A percentile compares a stretch with the other conserved stretches of the same genome.
phyloP scores from a whole-genome alignment of 176 grass and related monocot genomes.

The Cenchrus americanus region DNA sequence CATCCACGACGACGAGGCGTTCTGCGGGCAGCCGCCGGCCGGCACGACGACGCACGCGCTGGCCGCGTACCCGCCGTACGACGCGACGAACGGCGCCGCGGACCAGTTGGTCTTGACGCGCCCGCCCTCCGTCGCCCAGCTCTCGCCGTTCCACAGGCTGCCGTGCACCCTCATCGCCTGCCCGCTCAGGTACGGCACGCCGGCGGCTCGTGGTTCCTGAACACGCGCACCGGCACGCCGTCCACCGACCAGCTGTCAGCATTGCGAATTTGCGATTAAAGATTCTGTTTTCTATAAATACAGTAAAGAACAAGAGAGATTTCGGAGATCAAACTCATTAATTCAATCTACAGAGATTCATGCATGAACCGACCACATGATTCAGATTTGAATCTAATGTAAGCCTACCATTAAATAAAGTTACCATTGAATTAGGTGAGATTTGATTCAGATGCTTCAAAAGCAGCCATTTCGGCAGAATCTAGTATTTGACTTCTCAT shows the following conservation, averaged over 20 bases:
- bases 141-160: constrained; percentile 53
- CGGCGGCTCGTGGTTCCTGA: constrained; percentile 31
- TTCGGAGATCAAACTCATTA: background rate
- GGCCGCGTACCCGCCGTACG: constrained; percentile 34
- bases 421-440: background rate
- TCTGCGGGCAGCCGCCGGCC: constrained; percentile 4
- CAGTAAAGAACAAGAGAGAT: background rate
- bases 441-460: constrained; percentile 44
- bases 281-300: background rate
- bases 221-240: constrained; percentile 38
- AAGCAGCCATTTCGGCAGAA: constrained; percentile 18
- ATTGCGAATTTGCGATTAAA: background rate
- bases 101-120: constrained; percentile 56
- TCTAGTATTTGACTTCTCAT: constrained; percentile 34
- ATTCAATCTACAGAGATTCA: background rate
- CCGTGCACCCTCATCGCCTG: constrained; percentile 45
- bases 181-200: constrained; percentile 41
- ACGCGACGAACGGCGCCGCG: constrained; percentile 46
- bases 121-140: constrained; percentile 59
- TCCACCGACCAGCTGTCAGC: constrained; percentile 41
- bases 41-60: constrained; percentile 35
- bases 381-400: background rate
- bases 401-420: background rate
- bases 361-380: background rate
- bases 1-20: constrained; percentile 35